Conservation (phyloP, 1,284 basidiomycete species). For the Microbotryum saponariae region DNA sequence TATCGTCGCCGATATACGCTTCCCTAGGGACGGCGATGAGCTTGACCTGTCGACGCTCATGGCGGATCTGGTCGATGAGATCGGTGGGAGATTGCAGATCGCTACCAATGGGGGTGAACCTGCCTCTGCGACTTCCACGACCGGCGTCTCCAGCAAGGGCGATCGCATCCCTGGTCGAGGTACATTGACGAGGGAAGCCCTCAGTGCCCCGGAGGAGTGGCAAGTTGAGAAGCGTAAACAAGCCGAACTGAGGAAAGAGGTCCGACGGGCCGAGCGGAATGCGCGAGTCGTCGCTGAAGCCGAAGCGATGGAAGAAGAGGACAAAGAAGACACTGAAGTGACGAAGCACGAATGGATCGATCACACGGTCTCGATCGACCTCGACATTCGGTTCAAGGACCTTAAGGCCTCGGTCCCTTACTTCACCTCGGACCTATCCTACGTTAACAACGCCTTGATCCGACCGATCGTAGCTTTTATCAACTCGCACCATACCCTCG, state of each 20-base stretch:
- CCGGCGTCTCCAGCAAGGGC: conserved; percentile 37
- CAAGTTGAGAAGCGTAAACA: conserved; percentile 5
- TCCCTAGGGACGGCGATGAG: conserved; percentile 62
- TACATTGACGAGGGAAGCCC: conserved; percentile 20
- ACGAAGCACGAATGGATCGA: conserved; percentile 20
- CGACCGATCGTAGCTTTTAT: conserved; percentile 98
- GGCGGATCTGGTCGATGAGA: conserved; percentile 80
- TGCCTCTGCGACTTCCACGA: background rate
- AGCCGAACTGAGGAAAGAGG: conserved; percentile 25
- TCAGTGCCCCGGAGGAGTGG: conserved; percentile 27
- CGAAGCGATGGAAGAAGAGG: conserved; percentile 37
- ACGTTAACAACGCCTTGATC: conserved; percentile 89
- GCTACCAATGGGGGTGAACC: conserved; percentile 1
- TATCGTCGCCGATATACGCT: conserved; percentile 94
- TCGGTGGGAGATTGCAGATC: conserved; percentile 39
- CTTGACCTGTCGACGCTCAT: conserved; percentile 70
- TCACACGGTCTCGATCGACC: conserved; percentile 62
- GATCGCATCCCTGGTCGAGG: conserved; percentile 18
- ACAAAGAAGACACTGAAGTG: conserved; percentile 41
- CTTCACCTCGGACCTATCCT: conserved; percentile 76
- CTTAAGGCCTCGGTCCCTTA: conserved; percentile 91
- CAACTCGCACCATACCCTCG: conserved; percentile 87
- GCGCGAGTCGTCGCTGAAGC: conserved; percentile 1
- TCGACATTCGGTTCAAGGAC: conserved; percentile 92
- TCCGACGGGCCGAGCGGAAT: conserved; percentile 15